phyloP scores from a whole-genome alignment of 495 filamentous ascomycete genomes.

The Aspergillus egyptiacus region DNA sequence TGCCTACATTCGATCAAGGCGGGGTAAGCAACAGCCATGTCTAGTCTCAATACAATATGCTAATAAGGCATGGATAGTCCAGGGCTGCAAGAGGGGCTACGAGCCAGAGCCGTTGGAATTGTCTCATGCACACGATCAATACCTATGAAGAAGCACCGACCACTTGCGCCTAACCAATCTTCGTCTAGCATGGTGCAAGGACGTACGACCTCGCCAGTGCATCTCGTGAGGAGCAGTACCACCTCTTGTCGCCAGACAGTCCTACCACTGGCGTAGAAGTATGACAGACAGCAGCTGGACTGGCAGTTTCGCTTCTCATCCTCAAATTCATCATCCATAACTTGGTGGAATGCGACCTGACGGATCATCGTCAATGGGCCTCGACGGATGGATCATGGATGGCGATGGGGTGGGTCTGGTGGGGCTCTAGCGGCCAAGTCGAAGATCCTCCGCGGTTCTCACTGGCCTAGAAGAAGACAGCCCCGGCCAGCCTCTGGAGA shows the following conservation, averaged over 20 bases:
- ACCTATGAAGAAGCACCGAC: not conserved
- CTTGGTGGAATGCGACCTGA: no score
- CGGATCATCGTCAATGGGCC: no score
- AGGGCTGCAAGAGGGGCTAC: conserved; percentile 11
- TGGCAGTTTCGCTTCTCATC: no score
- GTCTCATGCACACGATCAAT: conserved; percentile 13
- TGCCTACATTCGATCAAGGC: conserved; percentile 13
- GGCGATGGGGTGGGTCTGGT: conserved; percentile 21
- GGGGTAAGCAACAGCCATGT: conserved; percentile 15
- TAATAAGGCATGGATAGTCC: no score
- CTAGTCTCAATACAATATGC: conserved; percentile 17
- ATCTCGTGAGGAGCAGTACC: not conserved
- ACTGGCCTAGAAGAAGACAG: conserved; percentile 15
- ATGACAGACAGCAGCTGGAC: conserved; percentile 15
- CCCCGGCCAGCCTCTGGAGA: not conserved
- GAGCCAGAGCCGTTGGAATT: conserved; percentile 4
- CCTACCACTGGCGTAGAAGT: conserved; percentile 2
- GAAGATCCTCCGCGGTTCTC: conserved; percentile 24
- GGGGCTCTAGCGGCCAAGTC: conserved; percentile 17
- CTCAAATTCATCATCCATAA: no score
- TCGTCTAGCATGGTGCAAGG: not conserved
- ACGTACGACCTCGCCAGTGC: not conserved
- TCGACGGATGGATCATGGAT: conserved; percentile 8
- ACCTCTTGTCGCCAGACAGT: not conserved
- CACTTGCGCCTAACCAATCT: conserved; percentile 7